A percentile compares a stretch with the other conserved stretches of the same genome.
Evolutionary conservation across 2,329 filamentous ascomycete genomes (phyloP).

Genomic region (Colletotrichum karsti): DNA sequence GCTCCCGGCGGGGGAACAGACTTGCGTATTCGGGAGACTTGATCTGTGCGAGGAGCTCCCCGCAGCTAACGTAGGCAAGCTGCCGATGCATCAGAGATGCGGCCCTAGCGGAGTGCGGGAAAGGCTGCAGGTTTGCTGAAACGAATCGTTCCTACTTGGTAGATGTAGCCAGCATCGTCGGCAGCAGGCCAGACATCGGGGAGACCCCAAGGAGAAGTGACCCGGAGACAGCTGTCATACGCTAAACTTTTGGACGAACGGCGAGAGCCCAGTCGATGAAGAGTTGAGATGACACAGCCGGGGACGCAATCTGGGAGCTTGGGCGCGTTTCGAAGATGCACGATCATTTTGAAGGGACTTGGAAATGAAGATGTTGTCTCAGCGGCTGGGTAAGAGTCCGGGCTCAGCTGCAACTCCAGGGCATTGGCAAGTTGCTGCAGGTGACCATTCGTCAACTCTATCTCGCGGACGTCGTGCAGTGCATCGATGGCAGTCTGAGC

Average conservation of each 20-base stretch:
- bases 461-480: background rate
- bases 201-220: background rate
- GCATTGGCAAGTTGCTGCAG: background rate
- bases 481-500: background rate
- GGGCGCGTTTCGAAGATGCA: background rate
- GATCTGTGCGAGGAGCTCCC: slow-evolving; percentile 8
- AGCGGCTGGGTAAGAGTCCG: background rate
- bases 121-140: slow-evolving; percentile 1
- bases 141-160: background rate
- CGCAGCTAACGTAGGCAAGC: slow-evolving; percentile 3
- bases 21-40: background rate
- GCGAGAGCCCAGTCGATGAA: background rate
- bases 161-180: background rate
- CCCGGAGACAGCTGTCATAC: background rate
- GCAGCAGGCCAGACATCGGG: background rate
- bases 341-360: background rate
- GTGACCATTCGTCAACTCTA: background rate
- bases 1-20: background rate
- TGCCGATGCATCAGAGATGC: background rate
- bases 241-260: slow-evolving; percentile 8
- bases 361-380: background rate
- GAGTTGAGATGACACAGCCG: background rate
- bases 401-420: slow-evolving; percentile 2
- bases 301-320: slow-evolving; percentile 1
- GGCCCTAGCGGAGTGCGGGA: background rate